phyloP scores from a whole-genome alignment of 2,329 filamentous ascomycete genomes.

The Chaetomium sp. region DNA sequence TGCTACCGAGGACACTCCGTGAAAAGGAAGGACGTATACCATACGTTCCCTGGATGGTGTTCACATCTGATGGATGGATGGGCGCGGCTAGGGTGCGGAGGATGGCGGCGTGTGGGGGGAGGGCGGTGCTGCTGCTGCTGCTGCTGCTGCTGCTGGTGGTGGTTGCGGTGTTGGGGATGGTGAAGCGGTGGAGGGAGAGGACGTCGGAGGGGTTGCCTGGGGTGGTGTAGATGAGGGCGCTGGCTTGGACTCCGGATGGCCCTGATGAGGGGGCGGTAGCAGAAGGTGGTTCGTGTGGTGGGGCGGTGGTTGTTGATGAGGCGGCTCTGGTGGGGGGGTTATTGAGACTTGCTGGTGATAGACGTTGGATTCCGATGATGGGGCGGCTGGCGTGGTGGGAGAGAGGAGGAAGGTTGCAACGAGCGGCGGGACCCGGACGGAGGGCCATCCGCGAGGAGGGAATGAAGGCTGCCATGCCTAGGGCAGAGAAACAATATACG shows the following conservation, averaged over 20 bases:
- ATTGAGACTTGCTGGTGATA: no score
- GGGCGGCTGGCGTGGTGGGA: no score
- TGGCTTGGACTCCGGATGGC: slow-evolving; percentile 73
- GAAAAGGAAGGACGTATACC: slow-evolving; percentile 76
- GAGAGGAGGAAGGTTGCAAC: no score
- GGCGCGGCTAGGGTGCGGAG: slow-evolving; percentile 84
- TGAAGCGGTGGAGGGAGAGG: slow-evolving; percentile 63
- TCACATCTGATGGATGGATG: slow-evolving; percentile 96
- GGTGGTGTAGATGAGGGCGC: slow-evolving; percentile 69
- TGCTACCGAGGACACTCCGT: slow-evolving; percentile 58
- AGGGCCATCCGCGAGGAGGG: no score
- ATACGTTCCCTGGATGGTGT: slow-evolving; percentile 96
- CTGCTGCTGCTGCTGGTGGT: no score
- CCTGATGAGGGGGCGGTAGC: slow-evolving; percentile 44
- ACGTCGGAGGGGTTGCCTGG: slow-evolving; percentile 71
- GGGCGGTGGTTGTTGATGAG: not conserved
- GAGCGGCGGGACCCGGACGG: no score
- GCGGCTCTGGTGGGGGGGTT: no score
- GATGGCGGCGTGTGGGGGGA: slow-evolving; percentile 60
- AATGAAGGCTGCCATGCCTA: no score
- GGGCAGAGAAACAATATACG: no score
- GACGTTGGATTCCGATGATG: no score
- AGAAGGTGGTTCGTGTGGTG: slow-evolving; percentile 22
- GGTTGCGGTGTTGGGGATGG: slow-evolving; percentile 51
- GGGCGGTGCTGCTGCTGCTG: slow-evolving; percentile 36